Evolutionary conservation across 2,329 filamentous ascomycete genomes (phyloP), one percentile per base, ranked within the genome.

Genomic region (Rutstroemia sp.): DNA sequence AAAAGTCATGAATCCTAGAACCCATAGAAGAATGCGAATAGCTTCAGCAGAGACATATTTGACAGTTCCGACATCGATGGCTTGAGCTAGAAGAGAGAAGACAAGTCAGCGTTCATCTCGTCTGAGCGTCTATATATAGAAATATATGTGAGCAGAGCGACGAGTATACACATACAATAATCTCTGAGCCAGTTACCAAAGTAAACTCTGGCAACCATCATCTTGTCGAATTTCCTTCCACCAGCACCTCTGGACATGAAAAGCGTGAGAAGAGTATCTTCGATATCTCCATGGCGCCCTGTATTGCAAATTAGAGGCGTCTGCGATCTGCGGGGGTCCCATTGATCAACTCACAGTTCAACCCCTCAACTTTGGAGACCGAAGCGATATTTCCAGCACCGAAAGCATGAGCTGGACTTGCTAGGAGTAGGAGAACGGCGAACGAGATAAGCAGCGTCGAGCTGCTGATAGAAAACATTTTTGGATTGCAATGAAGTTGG

Each of bases 161-260:
- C 30, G 40, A 46, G 10, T 12, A 12, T 25, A 4, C 21, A 61
- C 66, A 56, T 53, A 69, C 68, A 94, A 73, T 96, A 96, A 73
- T 96, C 92, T 56, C 83, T 83, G 36, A 96, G 82, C 92, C 92
- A 96, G 76, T 96, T 96, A 62, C 92, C 92, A 75, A 96, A 96
- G 76, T 96, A 96, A 61, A 95, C 88, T 59, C 91, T 83, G 61
- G 92, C 88, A 60, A 96, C 88, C 68, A 86, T 87, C 67, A 95
- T 82, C 75, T 94, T 94, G 76, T 81, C 83, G 73, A 95, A 96
- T 68, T 92, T 95, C 76, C 92, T 91, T 64, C 81, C 81, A 61
- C 75, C 75, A 19, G 82, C 83, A 42, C 79, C 78, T 58, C 79
- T 78, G 45, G 84, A 82, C 69, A 87, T 81, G 48, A 73, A 61